Evolutionary conservation across 2,329 filamentous ascomycete species (phyloP).

Genomic region (Aspergillus fumigatus): DNA sequence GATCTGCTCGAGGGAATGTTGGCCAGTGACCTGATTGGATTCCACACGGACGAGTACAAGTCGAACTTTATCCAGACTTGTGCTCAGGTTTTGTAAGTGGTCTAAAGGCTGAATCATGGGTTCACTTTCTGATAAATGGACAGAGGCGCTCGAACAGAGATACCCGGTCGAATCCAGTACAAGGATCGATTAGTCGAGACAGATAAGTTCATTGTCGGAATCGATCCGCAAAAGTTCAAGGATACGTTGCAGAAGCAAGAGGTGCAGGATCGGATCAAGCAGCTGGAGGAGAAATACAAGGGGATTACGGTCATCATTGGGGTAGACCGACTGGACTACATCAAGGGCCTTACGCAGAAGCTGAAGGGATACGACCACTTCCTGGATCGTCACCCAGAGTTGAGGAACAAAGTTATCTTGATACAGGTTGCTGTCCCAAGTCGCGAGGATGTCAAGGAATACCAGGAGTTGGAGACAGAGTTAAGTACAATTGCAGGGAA

Average conservation of each 20-base stretch:
- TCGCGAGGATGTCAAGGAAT: conserved; percentile 80
- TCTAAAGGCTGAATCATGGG: not conserved
- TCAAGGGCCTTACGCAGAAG: conserved; percentile 95
- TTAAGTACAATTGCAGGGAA: conserved; percentile 89
- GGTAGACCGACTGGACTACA: conserved; percentile 90
- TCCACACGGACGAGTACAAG: conserved; percentile 96
- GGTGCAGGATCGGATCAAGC: conserved; percentile 74
- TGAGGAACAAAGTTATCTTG: conserved; percentile 87
- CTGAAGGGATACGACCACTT: conserved; percentile 89
- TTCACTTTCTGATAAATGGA: not conserved
- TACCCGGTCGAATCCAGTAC: conserved; percentile 81
- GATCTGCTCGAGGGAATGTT: conserved; percentile 76
- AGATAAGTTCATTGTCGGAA: conserved; percentile 89
- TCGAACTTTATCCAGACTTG: conserved; percentile 88
- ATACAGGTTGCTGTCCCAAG: conserved; percentile 92
- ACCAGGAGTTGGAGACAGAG: conserved; percentile 84
- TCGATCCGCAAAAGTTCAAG: conserved; percentile 89
- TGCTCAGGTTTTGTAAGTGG: conserved; percentile 68
- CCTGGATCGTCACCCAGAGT: conserved; percentile 84
- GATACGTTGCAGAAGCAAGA: conserved; percentile 72
- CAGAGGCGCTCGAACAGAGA: conserved; percentile 51
- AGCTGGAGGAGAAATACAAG: conserved; percentile 76
- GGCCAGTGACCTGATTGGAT: conserved; percentile 87
- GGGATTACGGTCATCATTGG: conserved; percentile 89
- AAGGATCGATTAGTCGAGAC: conserved; percentile 77